These are phyloP conservation scores for Lyophyllum shimeji DNA, from an alignment of 768 basidiomycete species.

Conservation along the genomic window DNA sequence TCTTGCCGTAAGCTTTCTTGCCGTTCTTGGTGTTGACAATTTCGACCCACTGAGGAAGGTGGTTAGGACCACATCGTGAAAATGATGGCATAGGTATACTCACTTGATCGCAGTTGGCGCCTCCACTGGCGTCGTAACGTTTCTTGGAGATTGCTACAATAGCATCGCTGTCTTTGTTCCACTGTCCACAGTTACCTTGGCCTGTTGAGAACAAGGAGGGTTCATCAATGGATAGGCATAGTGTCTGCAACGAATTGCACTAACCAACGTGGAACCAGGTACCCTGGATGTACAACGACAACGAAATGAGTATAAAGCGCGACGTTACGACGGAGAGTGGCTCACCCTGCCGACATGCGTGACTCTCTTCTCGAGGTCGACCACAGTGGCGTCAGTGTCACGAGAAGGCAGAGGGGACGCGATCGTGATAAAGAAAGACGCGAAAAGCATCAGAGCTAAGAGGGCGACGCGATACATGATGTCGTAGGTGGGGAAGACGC, in stretches of 20 bases:
- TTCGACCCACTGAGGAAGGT: slow-evolving; percentile 48
- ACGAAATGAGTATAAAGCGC: slow-evolving; percentile 7
- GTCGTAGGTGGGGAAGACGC: background rate
- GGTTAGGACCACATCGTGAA: slow-evolving; percentile 9
- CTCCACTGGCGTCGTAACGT: slow-evolving; percentile 51
- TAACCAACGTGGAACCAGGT: slow-evolving; percentile 64
- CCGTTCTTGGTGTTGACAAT: slow-evolving; percentile 61
- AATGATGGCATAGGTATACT: slow-evolving; percentile 13
- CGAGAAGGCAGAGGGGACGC: slow-evolving; percentile 46
- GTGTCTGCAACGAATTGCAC: slow-evolving; percentile 10
- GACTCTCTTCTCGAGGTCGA: slow-evolving; percentile 47
- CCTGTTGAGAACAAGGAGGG: slow-evolving; percentile 23
- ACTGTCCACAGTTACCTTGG: slow-evolving; percentile 63
- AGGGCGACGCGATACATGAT: slow-evolving; percentile 40
- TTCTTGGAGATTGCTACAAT: slow-evolving; percentile 62
- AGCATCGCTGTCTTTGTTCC: slow-evolving; percentile 44
- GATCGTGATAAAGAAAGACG: slow-evolving; percentile 38
- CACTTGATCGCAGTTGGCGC: slow-evolving; percentile 63
- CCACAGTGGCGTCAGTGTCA: slow-evolving; percentile 23
- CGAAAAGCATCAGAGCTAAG: slow-evolving; percentile 38
- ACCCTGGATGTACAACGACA: slow-evolving; percentile 39
- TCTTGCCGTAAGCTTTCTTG: slow-evolving; percentile 45
- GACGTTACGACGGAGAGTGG: slow-evolving; percentile 12
- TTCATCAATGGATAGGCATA: slow-evolving; percentile 8
- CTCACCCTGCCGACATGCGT: slow-evolving; percentile 59